Evolutionary conservation across 2,329 filamentous ascomycete species (phyloP), one percentile per base, ranked within the genome.

Genomic region (Alternaria infectoria): DNA sequence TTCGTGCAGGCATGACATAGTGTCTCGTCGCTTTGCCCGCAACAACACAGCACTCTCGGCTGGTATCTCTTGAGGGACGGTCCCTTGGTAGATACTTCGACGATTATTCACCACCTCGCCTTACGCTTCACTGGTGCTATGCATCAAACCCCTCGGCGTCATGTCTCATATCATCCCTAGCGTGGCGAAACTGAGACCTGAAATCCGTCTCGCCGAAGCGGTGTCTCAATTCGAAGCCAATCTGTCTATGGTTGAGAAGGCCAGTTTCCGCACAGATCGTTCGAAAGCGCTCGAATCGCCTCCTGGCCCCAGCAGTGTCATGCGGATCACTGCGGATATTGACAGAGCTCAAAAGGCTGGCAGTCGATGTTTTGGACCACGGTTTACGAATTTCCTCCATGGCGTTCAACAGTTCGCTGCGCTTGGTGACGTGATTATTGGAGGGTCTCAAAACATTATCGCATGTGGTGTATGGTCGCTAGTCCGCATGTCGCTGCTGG

Each of bases 381-480:
- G 82, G 4, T 71, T 84, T 23, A 80, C 74, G 0, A 84, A 80
- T 44, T 68, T 83, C 6, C 67, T 84, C 0, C 63, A 82, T 17
- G 71, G 78, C 0, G 75, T 82, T 1, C 82, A 85, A 59, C 79
- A 82, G 58, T 84, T 81, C 57, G 81, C 80, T 15, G 76, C 79
- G 0, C 63, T 84, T 13, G 83, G 82, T 5, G 81, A 81, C 69
- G 72, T 80, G n/a, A 57, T 81, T 4, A 51, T 84, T 11, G 82
- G 82, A 0, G 81, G 80, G 2, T 80, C 79, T 0, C 82, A 84
- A 67, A 84, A 83, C 50, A 49, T 84, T 0, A 72, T 84, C 15
- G 82, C 82, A 0, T 82, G 80, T 59, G 77, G 82, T 13, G 80
- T 85, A 0, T 85, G 82, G 83, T 76, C 81, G 1, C 59, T 82